These are phyloP conservation scores for Suillus plorans DNA, from an alignment of 768 basidiomycete genomes.

Conservation along the genomic window DNA sequence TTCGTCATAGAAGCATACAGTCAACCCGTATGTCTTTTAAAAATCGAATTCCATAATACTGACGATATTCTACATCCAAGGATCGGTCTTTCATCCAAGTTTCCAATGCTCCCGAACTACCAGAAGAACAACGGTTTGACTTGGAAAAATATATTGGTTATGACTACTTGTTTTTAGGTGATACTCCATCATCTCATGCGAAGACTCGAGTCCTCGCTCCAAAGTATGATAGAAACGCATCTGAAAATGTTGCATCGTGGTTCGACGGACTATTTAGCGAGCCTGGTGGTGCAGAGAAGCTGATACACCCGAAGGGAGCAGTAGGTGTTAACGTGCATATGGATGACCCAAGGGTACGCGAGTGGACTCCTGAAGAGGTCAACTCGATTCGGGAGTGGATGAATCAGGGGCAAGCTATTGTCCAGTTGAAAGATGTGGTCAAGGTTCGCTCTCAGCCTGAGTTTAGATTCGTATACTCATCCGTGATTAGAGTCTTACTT, in stretches of 20 bases:
- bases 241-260: constrained; percentile 35
- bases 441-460: constrained; percentile 19
- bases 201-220: constrained; percentile 20
- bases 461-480: background rate
- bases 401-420: constrained; percentile 27
- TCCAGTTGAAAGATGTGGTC: constrained; percentile 26
- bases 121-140: background rate
- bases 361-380: constrained; percentile 39
- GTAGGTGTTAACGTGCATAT: constrained; percentile 20
- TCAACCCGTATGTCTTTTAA: constrained; percentile 20
- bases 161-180: constrained; percentile 8
- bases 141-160: constrained; percentile 2
- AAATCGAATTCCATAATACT: background rate
- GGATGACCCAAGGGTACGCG: constrained; percentile 39
- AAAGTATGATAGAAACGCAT: constrained; percentile 24
- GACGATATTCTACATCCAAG: constrained; percentile 11
- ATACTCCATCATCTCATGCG: constrained; percentile 10
- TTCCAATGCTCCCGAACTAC: constrained; percentile 13
- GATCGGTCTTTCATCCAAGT: constrained; percentile 29
- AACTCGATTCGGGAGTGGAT: constrained; percentile 37
- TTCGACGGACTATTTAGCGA: constrained; percentile 26
- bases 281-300: constrained; percentile 18
- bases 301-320: constrained; percentile 17
- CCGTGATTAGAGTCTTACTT: constrained; percentile 16
- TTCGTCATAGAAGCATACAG: constrained; percentile 28